phyloP scores from a whole-genome alignment of 768 basidiomycete genomes.

The Podaxis sp. region DNA sequence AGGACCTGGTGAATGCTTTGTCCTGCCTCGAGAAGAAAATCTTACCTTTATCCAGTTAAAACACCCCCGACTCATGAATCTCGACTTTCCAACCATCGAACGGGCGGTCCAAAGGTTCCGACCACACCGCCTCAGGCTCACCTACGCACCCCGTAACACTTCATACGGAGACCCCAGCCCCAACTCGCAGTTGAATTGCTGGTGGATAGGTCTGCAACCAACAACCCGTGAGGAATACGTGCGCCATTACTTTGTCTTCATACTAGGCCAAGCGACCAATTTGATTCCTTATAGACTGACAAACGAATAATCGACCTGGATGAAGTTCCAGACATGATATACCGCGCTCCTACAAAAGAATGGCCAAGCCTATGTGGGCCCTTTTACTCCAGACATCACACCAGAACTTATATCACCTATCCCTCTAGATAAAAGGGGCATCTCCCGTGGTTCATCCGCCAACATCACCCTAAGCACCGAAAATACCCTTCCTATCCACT shows the following conservation, averaged over 20 bases:
- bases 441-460: neutral
- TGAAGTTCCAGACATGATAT: neutral
- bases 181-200: conserved; percentile 1
- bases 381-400: neutral
- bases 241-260: neutral
- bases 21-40: neutral
- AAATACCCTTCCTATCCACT: neutral
- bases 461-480: neutral
- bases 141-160: conserved; percentile 17
- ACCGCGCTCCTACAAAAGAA: neutral
- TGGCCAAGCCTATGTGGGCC: conserved; percentile 9
- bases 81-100: conserved; percentile 64
- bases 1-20: conserved; percentile 68
- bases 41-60: conserved; percentile 5
- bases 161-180: neutral
- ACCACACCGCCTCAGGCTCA: conserved; percentile 55
- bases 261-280: neutral
- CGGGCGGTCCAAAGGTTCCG: conserved; percentile 63
- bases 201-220: conserved; percentile 9
- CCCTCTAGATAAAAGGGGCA: neutral
- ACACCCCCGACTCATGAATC: conserved; percentile 30
- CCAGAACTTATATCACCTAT: neutral
- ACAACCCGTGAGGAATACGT: neutral
- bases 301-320: neutral
- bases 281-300: neutral